Base-by-base conservation (phyloP, 345 rosid genomes). In the Passiflora organensis region DNA sequence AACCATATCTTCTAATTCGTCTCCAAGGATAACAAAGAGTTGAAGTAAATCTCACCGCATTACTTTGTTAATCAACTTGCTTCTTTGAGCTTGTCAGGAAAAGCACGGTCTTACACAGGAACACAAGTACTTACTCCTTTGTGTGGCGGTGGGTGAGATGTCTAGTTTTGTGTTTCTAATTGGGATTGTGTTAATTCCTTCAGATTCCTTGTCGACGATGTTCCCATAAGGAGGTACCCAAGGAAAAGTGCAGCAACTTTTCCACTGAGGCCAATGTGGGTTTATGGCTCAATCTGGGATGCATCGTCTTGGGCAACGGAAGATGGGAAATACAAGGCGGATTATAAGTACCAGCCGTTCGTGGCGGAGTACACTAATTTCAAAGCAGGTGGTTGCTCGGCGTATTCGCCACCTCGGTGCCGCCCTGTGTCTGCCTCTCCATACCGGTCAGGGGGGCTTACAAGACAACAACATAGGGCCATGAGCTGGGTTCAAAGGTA, bases 261-360 rank as follows among this genome's bases (percentile, higher is more conserved):
- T 65, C 99, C 99, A 3, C 19, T 78, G 22, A 84, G 99, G 75
- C 95, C 99, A 62, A 89, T 89, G 95, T 86, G 95, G 94, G 72
- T 86, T 1, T 89, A 93, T 60, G 95, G 97, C 58, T 93, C 99
- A 43, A 93, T 93, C 53, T 93, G 99, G 99, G 99, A 93, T 39
- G 99, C 99, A 2, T 89, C 99, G 5, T 78, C 94, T 1, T 93
- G 99, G 99, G 99, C 99, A 6, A 93, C 99, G 0, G 99, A 93
- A 21, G 81, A 93, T 55, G 96, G 99, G 14, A 93, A 80, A 72
- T 93, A 93, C 87, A 93, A 81, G 76, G 97, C 89, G 0, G 86
- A 93, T 49, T 89, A 89, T 14, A 76, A 59, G 16, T 93, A 86
- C 72, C 99, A 93, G 39, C 99, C 99, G 1, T 93, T 93, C 54